Evolutionary conservation across 148 eudicot species (phyloP).

Genomic region (Selenicereus undatus): DNA sequence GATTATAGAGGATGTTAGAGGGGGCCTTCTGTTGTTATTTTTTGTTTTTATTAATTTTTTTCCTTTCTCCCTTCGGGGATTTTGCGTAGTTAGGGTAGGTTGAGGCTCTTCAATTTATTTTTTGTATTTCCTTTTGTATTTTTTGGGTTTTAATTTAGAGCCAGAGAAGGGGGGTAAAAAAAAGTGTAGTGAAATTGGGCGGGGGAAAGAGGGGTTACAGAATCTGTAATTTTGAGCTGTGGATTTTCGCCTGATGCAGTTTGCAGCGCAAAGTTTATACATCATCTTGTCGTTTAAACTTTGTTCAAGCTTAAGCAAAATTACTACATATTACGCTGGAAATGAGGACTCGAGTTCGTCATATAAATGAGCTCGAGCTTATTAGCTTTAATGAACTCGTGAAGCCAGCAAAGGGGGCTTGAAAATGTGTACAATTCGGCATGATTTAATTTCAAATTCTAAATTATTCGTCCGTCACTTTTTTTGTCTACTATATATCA

Average conservation of each 20-base stretch:
- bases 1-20: not conserved
- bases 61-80: slow-evolving; percentile 28
- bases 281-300: not conserved
- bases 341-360: too few relatives aligned
- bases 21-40: slow-evolving; percentile 6
- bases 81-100: slow-evolving; percentile 51
- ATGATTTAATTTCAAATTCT: too few relatives aligned
- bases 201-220: slow-evolving; percentile 36
- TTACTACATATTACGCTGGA: too few relatives aligned
- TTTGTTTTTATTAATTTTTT: not conserved
- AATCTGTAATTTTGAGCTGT: slow-evolving; percentile 50
- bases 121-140: slow-evolving; percentile 35
- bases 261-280: slow-evolving; percentile 34
- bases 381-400: too few relatives aligned
- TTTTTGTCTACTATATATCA: too few relatives aligned
- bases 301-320: not conserved
- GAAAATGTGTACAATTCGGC: too few relatives aligned
- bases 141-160: slow-evolving; percentile 24
- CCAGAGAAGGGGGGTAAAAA: slow-evolving; percentile 20
- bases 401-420: too few relatives aligned
- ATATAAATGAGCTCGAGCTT: too few relatives aligned
- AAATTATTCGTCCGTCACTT: too few relatives aligned
- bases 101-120: slow-evolving; percentile 57
- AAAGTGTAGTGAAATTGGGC: slow-evolving; percentile 30
- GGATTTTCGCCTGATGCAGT: slow-evolving; percentile 39